These are phyloP conservation scores for Actinomucor elegans DNA, from an alignment of 371 early-diverging fungal species.

Conservation along the genomic window DNA sequence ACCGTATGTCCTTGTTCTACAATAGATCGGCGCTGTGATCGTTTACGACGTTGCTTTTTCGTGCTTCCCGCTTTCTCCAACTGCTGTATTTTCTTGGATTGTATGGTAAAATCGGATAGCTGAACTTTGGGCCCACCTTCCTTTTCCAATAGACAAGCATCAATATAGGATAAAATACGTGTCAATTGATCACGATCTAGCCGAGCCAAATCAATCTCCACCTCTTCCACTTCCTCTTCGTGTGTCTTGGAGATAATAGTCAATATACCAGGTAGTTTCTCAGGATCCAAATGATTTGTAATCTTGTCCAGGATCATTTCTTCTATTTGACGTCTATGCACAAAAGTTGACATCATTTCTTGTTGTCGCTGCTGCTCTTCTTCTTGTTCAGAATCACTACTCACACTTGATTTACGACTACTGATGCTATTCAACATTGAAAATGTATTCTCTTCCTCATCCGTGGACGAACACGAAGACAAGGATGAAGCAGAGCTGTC, in stretches of 20 bases:
- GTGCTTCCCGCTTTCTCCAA: too few species aligned
- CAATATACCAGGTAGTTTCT: conserved; percentile 29
- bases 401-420: neutral
- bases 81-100: neutral
- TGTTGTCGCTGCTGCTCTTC: neutral
- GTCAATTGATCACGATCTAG: conserved; percentile 19
- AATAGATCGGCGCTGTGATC: neutral
- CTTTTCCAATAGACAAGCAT: conserved; percentile 25
- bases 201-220: conserved; percentile 28
- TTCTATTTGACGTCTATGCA: conserved; percentile 24
- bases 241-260: conserved; percentile 16
- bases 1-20: conserved; percentile 12
- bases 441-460: neutral
- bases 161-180: conserved; percentile 26
- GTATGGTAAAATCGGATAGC: neutral
- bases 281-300: conserved; percentile 23
- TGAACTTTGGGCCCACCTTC: conserved; percentile 20
- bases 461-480: neutral
- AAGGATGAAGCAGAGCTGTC: conserved; percentile 1
- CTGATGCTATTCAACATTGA: neutral
- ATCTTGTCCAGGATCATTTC: conserved; percentile 26
- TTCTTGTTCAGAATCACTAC: neutral
- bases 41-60: neutral
- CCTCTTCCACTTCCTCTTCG: conserved; percentile 21
- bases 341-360: neutral